Percentiles rank a stretch among this genome's conserved stretches.
Conservation (phyloP, 1,284 basidiomycete genomes). For the Austropuccinia psidii region DNA sequence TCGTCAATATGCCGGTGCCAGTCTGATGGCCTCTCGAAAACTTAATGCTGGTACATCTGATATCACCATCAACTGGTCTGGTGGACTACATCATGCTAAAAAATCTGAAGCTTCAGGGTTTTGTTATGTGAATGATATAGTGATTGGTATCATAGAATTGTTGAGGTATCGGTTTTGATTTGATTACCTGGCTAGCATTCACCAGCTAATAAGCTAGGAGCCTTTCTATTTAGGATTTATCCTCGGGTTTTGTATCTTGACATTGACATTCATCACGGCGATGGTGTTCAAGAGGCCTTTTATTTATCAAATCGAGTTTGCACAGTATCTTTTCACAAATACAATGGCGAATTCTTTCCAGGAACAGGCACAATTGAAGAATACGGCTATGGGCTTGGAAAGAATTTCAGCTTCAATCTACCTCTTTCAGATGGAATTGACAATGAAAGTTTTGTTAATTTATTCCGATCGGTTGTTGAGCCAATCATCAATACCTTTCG, state of each 20-base stretch:
- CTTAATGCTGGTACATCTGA: slow-evolving; percentile 78
- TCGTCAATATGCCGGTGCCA: slow-evolving; percentile 80
- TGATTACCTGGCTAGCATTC: background rate
- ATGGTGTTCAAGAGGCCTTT: slow-evolving; percentile 94
- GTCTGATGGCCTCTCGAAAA: slow-evolving; percentile 79
- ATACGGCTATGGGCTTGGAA: slow-evolving; percentile 72
- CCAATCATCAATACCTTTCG: slow-evolving; percentile 84
- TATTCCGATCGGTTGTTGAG: slow-evolving; percentile 94
- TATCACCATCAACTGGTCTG: slow-evolving; percentile 96
- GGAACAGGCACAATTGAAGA: slow-evolving; percentile 89
- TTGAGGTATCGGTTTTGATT: slow-evolving; percentile 56
- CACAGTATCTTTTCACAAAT: slow-evolving; percentile 99
- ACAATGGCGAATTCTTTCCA: slow-evolving; percentile 96
- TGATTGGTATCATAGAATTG: slow-evolving; percentile 83
- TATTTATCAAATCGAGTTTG: slow-evolving; percentile 96
- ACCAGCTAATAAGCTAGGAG: background rate
- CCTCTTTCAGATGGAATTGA: slow-evolving; percentile 94
- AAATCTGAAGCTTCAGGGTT: slow-evolving; percentile 92
- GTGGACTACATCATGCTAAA: slow-evolving; percentile 90
- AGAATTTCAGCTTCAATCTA: slow-evolving; percentile 93
- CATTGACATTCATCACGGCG: slow-evolving; percentile 95
- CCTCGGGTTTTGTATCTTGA: slow-evolving; percentile 91
- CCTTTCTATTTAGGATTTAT: slow-evolving; percentile 57
- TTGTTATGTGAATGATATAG: slow-evolving; percentile 94
- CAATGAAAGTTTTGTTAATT: slow-evolving; percentile 87